Percentiles rank a stretch among this genome's conserved stretches.
phyloP scores from a whole-genome alignment of 441 rosid genomes.

The Populus hybrid region DNA sequence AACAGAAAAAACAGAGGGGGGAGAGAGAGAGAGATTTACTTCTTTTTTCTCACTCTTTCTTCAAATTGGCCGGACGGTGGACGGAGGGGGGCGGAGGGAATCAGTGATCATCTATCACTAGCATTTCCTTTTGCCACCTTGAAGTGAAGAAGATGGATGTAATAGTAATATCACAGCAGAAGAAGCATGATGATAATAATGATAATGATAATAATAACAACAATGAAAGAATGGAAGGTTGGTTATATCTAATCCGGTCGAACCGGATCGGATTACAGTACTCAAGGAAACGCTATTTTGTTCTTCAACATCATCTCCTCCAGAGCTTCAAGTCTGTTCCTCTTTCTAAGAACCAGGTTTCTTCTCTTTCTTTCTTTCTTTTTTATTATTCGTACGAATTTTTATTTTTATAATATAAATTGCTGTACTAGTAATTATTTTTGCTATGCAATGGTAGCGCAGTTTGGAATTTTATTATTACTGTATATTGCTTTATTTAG shows the following conservation, averaged over 20 bases:
- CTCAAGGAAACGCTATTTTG: constrained; percentile 83
- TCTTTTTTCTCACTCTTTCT: too few species aligned
- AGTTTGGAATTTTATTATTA: not conserved
- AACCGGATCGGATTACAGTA: constrained; percentile 79
- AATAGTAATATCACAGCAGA: constrained; percentile 1
- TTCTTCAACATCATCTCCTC: constrained; percentile 73
- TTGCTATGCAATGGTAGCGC: not conserved
- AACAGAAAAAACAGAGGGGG: too few species aligned
- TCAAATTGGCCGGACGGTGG: too few species aligned
- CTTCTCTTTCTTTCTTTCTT: not conserved
- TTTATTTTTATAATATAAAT: not conserved
- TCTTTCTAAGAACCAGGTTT: constrained; percentile 55
- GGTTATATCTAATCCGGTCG: constrained; percentile 78
- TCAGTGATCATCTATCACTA: too few species aligned
- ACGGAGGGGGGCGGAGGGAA: too few species aligned
- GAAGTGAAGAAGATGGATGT: constrained; percentile 23
- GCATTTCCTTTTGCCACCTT: too few species aligned
- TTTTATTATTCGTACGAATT: not conserved
- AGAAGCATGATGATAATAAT: not conserved
- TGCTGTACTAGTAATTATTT: not conserved
- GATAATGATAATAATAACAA: too few species aligned
- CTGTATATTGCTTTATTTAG: not conserved
- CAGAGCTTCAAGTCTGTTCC: constrained; percentile 72
- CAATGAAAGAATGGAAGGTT: constrained; percentile 74
- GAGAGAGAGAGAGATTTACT: too few species aligned